Conservation (phyloP, 306 rosid genomes). For the Canavalia ensiformis region DNA sequence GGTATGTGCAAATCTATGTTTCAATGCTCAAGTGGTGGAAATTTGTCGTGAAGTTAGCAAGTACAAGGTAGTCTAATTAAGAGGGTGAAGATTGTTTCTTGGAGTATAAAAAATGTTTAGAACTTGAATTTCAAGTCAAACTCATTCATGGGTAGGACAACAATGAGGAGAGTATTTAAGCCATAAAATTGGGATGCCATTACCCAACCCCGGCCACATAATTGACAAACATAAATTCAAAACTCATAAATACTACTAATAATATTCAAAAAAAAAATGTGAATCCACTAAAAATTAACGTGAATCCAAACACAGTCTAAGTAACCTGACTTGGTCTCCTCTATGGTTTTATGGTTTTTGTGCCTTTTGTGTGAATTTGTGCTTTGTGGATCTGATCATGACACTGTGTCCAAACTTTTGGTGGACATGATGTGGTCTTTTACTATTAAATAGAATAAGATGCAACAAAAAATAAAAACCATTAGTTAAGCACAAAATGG, state of each 20-base stretch:
- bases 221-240: neutral
- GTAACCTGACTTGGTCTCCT: neutral
- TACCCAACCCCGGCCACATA: slow-evolving; percentile 39
- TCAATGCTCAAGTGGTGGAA: slow-evolving; percentile 45
- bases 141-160: slow-evolving; percentile 13
- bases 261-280: too few relatives aligned
- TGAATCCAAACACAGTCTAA: too few relatives aligned
- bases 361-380: slow-evolving; percentile 39
- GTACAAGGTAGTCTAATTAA: slow-evolving; percentile 37
- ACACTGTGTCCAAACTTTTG: slow-evolving; percentile 49
- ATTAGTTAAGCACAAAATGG: slow-evolving; percentile 48
- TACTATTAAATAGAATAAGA: slow-evolving; percentile 53
- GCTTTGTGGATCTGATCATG: slow-evolving; percentile 38
- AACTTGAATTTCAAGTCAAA: slow-evolving; percentile 47
- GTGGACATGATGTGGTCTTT: slow-evolving; percentile 54
- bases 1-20: slow-evolving; percentile 44
- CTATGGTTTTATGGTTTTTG: slow-evolving; percentile 27
- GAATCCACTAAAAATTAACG: too few relatives aligned
- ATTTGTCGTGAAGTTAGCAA: slow-evolving; percentile 51
- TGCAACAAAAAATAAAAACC: slow-evolving; percentile 48
- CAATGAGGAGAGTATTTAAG: slow-evolving; percentile 35
- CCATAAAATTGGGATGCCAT: slow-evolving; percentile 30
- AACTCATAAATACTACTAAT: too few relatives aligned
- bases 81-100: slow-evolving; percentile 28
- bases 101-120: slow-evolving; percentile 28